A percentile compares a stretch with the other conserved stretches of the same genome.
Conservation (phyloP, 2,329 filamentous ascomycete genomes). For the Penicillium sp. region DNA sequence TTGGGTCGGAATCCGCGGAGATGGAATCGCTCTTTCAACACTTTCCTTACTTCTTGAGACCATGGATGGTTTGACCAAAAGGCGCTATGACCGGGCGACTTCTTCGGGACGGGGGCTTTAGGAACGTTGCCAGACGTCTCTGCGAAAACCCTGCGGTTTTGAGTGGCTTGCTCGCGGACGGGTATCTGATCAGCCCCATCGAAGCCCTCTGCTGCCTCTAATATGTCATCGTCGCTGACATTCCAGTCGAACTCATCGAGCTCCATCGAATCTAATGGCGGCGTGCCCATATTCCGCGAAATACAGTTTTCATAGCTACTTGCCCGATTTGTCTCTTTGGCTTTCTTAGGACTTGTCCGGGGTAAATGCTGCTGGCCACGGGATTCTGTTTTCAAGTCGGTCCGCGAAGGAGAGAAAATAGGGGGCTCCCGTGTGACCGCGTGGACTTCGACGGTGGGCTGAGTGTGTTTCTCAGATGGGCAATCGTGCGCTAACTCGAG, state of each 20-base stretch:
- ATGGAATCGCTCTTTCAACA: slow-evolving; percentile 73
- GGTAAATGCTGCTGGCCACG: slow-evolving; percentile 2
- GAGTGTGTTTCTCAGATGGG: neutral
- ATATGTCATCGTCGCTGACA: slow-evolving; percentile 39
- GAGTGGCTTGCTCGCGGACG: slow-evolving; percentile 8
- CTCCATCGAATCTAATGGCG: slow-evolving; percentile 17
- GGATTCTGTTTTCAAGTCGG: neutral
- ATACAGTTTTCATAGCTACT: slow-evolving; percentile 23
- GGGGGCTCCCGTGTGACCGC: neutral
- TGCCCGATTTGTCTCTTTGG: slow-evolving; percentile 1
- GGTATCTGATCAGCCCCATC: slow-evolving; percentile 22
- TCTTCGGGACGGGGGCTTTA: slow-evolving; percentile 25
- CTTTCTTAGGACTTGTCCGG: slow-evolving; percentile 2
- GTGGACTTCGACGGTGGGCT: neutral
- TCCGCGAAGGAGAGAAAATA: neutral
- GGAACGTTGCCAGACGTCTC: slow-evolving; percentile 36
- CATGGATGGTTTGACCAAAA: slow-evolving; percentile 59
- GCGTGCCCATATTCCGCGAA: slow-evolving; percentile 38
- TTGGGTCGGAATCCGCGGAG: slow-evolving; percentile 81
- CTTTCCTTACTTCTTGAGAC: slow-evolving; percentile 74
- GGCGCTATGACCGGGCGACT: slow-evolving; percentile 26
- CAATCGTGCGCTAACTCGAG: slow-evolving; percentile 14
- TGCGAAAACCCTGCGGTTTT: slow-evolving; percentile 32
- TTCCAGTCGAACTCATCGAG: slow-evolving; percentile 38
- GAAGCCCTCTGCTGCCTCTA: slow-evolving; percentile 36